phyloP scores from a whole-genome alignment of 2,329 filamentous ascomycete species.

The Fusarium stilboides region DNA sequence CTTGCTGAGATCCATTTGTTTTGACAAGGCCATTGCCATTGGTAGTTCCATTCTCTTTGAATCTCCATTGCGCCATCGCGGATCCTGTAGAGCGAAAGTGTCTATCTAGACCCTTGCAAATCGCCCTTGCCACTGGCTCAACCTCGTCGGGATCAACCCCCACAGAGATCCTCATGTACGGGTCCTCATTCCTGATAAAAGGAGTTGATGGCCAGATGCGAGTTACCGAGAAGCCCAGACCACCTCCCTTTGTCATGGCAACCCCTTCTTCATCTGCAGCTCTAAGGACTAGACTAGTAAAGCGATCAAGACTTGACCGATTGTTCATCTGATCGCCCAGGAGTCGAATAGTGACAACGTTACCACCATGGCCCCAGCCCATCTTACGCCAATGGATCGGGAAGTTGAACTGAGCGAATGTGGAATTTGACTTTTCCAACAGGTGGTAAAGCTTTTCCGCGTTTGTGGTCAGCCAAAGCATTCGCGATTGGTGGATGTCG shows the following conservation, averaged over 20 bases:
- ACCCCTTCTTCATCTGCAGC: constrained; percentile 37
- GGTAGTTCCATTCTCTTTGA: constrained; percentile 22
- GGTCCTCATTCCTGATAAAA: constrained; percentile 37
- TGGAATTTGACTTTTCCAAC: constrained; percentile 20
- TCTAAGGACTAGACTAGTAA: constrained; percentile 28
- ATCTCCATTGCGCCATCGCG: constrained; percentile 34
- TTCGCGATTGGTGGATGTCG: constrained; percentile 24
- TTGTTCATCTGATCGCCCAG: constrained; percentile 37
- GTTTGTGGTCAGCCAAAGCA: constrained; percentile 28
- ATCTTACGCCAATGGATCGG: constrained; percentile 36
- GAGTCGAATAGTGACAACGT: constrained; percentile 36
- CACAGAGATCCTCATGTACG: constrained; percentile 40
- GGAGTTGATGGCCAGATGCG: constrained; percentile 39
- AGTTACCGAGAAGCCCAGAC: constrained; percentile 38
- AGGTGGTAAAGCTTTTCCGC: constrained; percentile 25
- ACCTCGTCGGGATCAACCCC: constrained; percentile 38
- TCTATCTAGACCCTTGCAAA: constrained; percentile 35
- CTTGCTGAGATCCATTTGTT: not conserved
- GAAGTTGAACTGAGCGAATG: constrained; percentile 28
- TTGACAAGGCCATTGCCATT: not conserved
- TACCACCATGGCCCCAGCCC: constrained; percentile 39
- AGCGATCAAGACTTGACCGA: constrained; percentile 33
- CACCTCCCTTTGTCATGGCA: constrained; percentile 41
- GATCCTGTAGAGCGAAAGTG: constrained; percentile 30
- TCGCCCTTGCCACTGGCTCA: constrained; percentile 36